A percentile compares a stretch with the other conserved stretches of the same genome.
Evolutionary conservation across 2,329 filamentous ascomycete genomes (phyloP).

Genomic region (Venturia pyrina): DNA sequence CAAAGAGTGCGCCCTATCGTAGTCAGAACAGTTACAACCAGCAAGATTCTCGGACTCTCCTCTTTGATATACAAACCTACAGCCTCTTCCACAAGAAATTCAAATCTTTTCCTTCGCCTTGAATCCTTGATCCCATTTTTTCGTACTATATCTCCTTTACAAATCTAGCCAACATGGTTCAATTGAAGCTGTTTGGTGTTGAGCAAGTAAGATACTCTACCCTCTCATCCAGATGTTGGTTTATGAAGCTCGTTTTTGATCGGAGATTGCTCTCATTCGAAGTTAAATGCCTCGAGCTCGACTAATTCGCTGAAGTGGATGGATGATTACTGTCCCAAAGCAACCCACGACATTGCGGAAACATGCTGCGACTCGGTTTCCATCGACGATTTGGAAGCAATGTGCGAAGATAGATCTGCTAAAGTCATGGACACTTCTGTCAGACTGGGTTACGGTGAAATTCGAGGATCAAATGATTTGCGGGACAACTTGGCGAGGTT

Average conservation of each 20-base stretch:
- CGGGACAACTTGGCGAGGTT: slow-evolving; percentile 55
- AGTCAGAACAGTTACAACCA: not conserved
- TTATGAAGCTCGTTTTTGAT: not conserved
- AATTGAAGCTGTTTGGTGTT: slow-evolving; percentile 47
- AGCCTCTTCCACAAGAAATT: not conserved
- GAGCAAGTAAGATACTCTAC: slow-evolving; percentile 47
- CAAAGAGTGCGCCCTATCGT: not conserved
- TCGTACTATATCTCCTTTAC: not conserved
- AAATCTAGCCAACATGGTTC: slow-evolving; percentile 5
- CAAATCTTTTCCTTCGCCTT: no score
- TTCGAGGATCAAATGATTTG: slow-evolving; percentile 55
- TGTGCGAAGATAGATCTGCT: slow-evolving; percentile 46
- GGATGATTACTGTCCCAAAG: slow-evolving; percentile 42
- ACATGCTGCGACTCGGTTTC: slow-evolving; percentile 70
- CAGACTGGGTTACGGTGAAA: slow-evolving; percentile 63
- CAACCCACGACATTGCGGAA: slow-evolving; percentile 63
- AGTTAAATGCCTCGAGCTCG: not conserved
- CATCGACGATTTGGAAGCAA: slow-evolving; percentile 51
- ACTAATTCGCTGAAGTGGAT: slow-evolving; percentile 37
- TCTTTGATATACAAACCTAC: not conserved
- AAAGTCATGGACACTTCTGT: slow-evolving; percentile 42
- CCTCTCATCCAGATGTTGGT: not conserved
- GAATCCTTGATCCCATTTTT: no score
- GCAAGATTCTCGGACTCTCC: not conserved
- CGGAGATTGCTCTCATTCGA: not conserved